Conservation (phyloP, 345 rosid genomes). For the Camelina neglecta region DNA sequence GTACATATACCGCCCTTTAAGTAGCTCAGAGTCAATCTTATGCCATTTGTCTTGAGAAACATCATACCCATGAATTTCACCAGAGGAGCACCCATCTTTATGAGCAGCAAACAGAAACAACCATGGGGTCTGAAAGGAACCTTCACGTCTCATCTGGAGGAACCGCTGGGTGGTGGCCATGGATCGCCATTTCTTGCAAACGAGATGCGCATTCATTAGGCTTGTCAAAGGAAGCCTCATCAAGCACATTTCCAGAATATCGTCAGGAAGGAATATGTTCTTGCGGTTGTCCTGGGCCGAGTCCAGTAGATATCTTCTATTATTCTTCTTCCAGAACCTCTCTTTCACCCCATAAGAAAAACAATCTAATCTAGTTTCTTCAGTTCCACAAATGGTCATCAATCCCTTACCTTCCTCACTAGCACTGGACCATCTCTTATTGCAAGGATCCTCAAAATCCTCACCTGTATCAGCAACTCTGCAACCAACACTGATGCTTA, state of each 20-base stretch:
- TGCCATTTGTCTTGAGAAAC: constrained; percentile 81
- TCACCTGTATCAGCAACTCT: constrained; percentile 91
- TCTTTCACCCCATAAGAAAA: constrained; percentile 88
- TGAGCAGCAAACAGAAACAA: constrained; percentile 84
- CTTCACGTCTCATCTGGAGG: constrained; percentile 74
- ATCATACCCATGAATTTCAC: constrained; percentile 81
- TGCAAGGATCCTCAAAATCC: constrained; percentile 74
- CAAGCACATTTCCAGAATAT: constrained; percentile 90
- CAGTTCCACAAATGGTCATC: constrained; percentile 64
- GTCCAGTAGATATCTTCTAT: constrained; percentile 53
- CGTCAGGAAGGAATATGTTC: constrained; percentile 84
- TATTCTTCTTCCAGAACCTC: constrained; percentile 77
- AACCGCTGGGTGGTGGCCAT: constrained; percentile 75
- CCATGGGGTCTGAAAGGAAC: constrained; percentile 81
- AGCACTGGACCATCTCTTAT: constrained; percentile 79
- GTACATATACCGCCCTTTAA: constrained; percentile 89
- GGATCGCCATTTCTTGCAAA: constrained; percentile 91
- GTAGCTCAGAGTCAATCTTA: constrained; percentile 63
- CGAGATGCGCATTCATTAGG: constrained; percentile 87
- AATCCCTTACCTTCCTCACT: constrained; percentile 76
- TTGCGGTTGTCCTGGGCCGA: constrained; percentile 53
- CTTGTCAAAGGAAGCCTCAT: constrained; percentile 83
- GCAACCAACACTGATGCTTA: constrained; percentile 83
- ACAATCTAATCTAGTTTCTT: constrained; percentile 81
- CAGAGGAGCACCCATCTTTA: constrained; percentile 82